A percentile compares a stretch with the other conserved stretches of the same genome.
Evolutionary conservation across 2,329 filamentous ascomycete species (phyloP).

Genomic region (Sporothrix globosa): DNA sequence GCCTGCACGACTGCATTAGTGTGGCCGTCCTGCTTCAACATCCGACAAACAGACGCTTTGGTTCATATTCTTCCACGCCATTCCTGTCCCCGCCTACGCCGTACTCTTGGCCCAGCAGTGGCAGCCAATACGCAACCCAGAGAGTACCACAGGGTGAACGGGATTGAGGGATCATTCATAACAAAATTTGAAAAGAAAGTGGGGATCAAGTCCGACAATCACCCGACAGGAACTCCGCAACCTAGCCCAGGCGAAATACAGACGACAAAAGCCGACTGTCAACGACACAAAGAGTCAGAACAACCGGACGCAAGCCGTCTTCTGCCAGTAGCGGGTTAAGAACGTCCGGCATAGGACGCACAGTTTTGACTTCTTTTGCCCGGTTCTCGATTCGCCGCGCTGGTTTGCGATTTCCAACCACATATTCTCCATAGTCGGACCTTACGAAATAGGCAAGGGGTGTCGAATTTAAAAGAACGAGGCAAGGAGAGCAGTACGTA

Average conservation of each 20-base stretch:
- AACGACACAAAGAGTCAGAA: background rate
- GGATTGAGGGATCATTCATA: background rate
- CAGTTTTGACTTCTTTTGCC: conserved; percentile 15
- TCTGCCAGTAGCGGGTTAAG: conserved; percentile 20
- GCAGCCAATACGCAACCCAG: conserved; percentile 23
- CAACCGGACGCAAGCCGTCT: conserved; percentile 14
- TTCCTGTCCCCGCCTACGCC: conserved; percentile 3
- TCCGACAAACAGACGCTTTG: background rate
- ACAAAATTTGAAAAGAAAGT: background rate
- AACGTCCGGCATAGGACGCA: conserved; percentile 22
- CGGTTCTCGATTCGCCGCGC: conserved; percentile 13
- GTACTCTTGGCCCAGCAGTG: background rate
- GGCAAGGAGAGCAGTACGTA: no score
- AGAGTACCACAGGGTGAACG: background rate
- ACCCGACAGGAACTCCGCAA: conserved; percentile 6
- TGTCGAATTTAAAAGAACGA: background rate
- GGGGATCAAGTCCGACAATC: conserved; percentile 3
- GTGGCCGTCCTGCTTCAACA: conserved; percentile 3
- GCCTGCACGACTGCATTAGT: conserved; percentile 23
- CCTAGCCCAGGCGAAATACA: background rate
- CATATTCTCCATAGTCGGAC: conserved; percentile 4
- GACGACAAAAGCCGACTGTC: background rate
- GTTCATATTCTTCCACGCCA: background rate
- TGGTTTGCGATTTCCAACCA: conserved; percentile 9
- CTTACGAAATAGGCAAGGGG: background rate